A percentile compares a stretch with the other conserved stretches of the same genome.
Conservation (phyloP, 2,329 filamentous ascomycete genomes). For the Hypoxylon sp. region DNA sequence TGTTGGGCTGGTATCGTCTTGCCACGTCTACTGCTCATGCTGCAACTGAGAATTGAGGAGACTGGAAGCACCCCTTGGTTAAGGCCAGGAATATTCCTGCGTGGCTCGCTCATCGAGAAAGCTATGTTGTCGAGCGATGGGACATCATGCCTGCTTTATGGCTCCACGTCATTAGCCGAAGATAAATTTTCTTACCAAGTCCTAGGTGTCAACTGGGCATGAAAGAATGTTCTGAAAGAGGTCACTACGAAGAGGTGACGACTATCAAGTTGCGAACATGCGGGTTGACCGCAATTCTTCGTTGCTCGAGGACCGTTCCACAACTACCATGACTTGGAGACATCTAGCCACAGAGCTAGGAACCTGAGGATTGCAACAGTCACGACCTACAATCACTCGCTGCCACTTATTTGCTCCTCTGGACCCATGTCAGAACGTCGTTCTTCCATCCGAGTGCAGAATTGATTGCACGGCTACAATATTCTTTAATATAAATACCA, state of each 20-base stretch:
- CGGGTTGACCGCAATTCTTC: not conserved
- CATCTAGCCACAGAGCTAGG: too few relatives aligned
- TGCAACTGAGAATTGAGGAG: not conserved
- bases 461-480: conserved; percentile 3
- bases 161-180: not conserved
- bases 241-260: not conserved
- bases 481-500: conserved; percentile 13
- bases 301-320: not conserved
- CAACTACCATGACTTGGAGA: too few relatives aligned
- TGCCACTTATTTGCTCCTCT: not conserved
- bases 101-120: not conserved
- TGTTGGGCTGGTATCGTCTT: not conserved
- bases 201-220: not conserved
- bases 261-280: not conserved
- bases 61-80: not conserved
- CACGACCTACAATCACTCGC: not conserved
- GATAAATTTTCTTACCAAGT: not conserved
- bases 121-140: not conserved
- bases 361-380: not conserved
- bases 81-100: not conserved
- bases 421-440: not conserved
- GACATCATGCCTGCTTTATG: not conserved
- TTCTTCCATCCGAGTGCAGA: not conserved
- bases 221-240: not conserved
- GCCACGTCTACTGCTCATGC: not conserved